Conservation (phyloP, 129 eudicot genomes). For the Centrapalus pauciflorus region DNA sequence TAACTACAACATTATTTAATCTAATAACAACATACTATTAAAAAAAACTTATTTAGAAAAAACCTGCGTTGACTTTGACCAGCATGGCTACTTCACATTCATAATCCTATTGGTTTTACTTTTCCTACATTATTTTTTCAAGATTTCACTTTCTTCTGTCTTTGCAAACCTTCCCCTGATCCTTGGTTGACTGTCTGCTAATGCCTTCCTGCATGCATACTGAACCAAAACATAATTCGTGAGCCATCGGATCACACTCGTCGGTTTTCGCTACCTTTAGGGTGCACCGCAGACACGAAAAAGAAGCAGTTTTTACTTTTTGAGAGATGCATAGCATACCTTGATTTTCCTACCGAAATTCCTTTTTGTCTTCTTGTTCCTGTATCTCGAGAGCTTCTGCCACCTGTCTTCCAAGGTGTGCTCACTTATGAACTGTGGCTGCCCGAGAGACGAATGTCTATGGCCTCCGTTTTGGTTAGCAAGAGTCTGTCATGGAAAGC, state of each 20-base stretch:
- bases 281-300: background rate
- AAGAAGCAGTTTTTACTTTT: background rate
- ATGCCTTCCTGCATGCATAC: conserved; percentile 44
- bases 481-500: conserved; percentile 18
- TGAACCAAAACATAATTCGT: conserved; percentile 24
- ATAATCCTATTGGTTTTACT: background rate
- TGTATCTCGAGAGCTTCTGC: conserved; percentile 90
- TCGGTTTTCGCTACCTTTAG: background rate
- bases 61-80: conserved; percentile 23
- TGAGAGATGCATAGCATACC: conserved; percentile 39
- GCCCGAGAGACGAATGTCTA: conserved; percentile 9
- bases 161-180: conserved; percentile 43
- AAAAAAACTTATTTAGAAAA: conserved; percentile 21
- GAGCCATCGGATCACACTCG: background rate
- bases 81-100: background rate
- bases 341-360: conserved; percentile 91
- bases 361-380: conserved; percentile 79
- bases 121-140: conserved; percentile 25
- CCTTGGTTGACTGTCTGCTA: conserved; percentile 41
- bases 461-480: conserved; percentile 8
- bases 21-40: conserved; percentile 13
- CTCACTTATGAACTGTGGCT: conserved; percentile 16
- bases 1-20: conserved; percentile 20
- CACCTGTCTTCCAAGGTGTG: conserved; percentile 45
- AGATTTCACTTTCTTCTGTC: conserved; percentile 23